Evolutionary conservation across 2,329 filamentous ascomycete genomes (phyloP).

Genomic region (Metarhizium robertsii): DNA sequence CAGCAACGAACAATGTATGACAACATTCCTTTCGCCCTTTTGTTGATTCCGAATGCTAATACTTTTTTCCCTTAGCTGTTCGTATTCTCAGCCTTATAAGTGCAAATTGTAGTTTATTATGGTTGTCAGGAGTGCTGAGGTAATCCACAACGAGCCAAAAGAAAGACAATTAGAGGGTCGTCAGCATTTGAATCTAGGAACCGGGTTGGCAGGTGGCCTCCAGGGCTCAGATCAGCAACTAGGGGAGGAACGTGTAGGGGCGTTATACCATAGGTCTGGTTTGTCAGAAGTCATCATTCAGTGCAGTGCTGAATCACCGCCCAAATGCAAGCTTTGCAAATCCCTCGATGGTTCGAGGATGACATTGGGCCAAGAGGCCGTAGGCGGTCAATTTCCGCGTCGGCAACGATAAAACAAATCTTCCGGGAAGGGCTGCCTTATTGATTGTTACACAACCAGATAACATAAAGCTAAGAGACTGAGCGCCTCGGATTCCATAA

Average conservation of each 20-base stretch:
- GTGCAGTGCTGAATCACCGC: not conserved
- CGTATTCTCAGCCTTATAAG: conserved; percentile 66
- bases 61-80: conserved; percentile 48
- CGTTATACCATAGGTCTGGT: not conserved
- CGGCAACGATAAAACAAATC: not conserved
- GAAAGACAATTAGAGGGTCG: not conserved
- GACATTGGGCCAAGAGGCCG: not conserved
- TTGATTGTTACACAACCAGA: not conserved
- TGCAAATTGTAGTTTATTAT: not conserved
- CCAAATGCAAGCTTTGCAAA: not conserved
- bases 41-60: not conserved
- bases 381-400: not conserved
- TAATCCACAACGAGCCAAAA: not conserved
- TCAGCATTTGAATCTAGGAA: not conserved
- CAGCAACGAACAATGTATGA: conserved; percentile 97
- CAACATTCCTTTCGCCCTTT: not conserved
- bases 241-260: not conserved
- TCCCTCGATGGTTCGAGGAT: not conserved
- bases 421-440: not conserved
- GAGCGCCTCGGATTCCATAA: not conserved
- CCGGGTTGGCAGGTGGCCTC: not conserved
- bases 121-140: not conserved
- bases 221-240: not conserved
- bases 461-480: not conserved
- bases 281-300: not conserved